Percentiles rank a stretch among this genome's conserved stretches.
phyloP scores from a whole-genome alignment of 1,139 yeast genomes.

The Candida tetrigidarum region DNA sequence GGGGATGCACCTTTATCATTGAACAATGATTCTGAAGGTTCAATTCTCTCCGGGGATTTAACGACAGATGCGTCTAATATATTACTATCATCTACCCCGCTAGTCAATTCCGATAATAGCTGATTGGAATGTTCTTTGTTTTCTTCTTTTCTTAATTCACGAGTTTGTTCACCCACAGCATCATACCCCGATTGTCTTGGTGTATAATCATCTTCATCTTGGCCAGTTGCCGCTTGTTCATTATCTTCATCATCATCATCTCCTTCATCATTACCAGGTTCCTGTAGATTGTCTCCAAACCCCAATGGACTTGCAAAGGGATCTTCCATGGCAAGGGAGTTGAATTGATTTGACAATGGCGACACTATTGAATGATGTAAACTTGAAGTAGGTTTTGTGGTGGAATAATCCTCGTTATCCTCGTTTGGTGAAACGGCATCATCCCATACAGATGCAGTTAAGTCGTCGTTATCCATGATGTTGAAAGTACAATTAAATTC shows the following conservation, averaged over 20 bases:
- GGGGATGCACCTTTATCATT: conserved; percentile 41
- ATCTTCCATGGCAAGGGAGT: conserved; percentile 25
- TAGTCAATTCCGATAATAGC: conserved; percentile 40
- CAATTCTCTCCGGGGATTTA: conserved; percentile 25
- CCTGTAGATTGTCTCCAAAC: conserved; percentile 17
- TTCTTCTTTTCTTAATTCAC: conserved; percentile 38
- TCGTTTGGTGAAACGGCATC: conserved; percentile 32
- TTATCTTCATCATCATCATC: conserved; percentile 16
- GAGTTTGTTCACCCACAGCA: conserved; percentile 36
- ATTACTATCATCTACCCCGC: conserved; percentile 31
- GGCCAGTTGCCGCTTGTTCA: conserved; percentile 24
- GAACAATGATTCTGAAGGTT: conserved; percentile 35
- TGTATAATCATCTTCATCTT: conserved; percentile 19
- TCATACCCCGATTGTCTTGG: conserved; percentile 8
- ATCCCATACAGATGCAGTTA: conserved; percentile 44
- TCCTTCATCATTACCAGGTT: conserved; percentile 25
- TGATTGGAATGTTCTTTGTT: conserved; percentile 40
- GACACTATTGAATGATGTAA: conserved; percentile 21
- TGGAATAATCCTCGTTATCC: conserved; percentile 8
- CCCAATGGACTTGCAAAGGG: conserved; percentile 21
- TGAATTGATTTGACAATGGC: conserved; percentile 30
- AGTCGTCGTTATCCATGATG: conserved; percentile 37
- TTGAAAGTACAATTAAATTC: background rate
- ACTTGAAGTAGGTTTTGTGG: conserved; percentile 14
- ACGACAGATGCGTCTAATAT: conserved; percentile 24